Conservation (phyloP, 108 stramenopile genomes). For the Stephanodiscus minutulus region DNA sequence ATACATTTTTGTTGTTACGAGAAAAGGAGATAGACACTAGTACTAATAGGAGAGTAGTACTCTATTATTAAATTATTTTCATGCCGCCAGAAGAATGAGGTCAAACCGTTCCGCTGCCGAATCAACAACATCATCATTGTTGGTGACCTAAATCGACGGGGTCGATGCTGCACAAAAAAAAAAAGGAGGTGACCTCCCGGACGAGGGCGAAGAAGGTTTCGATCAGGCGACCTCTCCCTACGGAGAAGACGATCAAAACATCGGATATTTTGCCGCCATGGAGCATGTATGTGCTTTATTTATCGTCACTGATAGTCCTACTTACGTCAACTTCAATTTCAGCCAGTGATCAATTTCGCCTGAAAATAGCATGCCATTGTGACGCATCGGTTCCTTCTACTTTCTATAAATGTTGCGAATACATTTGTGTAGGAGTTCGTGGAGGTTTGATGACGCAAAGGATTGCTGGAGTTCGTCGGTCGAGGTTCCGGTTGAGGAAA, state of each 20-base stretch:
- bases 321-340: background rate
- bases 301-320: background rate
- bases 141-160: background rate
- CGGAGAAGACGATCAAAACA: background rate
- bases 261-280: background rate
- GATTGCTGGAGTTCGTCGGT: background rate
- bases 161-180: background rate
- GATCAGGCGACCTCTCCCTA: background rate
- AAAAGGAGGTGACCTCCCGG: background rate
- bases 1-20: too few relatives aligned
- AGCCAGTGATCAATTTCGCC: background rate
- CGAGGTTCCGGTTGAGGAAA: background rate
- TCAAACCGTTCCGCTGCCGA: background rate
- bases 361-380: background rate
- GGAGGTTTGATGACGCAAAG: background rate
- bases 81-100: background rate
- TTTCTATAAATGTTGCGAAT: background rate
- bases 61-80: too few relatives aligned
- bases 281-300: background rate
- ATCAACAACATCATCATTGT: background rate
- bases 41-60: too few relatives aligned
- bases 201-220: background rate
- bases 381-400: background rate
- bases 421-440: background rate
- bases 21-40: too few relatives aligned